Evolutionary conservation across 257 asterid species (phyloP), one percentile per base, ranked within the genome.

Genomic region (Solanum pimpinellifolium): DNA sequence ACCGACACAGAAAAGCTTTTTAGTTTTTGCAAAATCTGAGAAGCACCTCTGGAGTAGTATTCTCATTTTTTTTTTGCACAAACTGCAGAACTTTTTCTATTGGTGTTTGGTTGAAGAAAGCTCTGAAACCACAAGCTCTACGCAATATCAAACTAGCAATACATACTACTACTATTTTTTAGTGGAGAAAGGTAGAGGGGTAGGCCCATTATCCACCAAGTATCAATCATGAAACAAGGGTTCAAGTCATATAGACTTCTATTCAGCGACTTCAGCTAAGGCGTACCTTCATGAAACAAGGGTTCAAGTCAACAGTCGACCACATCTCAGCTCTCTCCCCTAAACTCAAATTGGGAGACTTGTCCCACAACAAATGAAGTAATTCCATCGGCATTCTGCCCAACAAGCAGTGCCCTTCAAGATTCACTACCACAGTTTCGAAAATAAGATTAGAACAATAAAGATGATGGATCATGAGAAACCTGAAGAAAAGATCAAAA

Each of bases 281-380:
- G 49, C 41, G 35, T 92, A 97, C 99, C 98, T 93, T 94, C 92
- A 96, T 87, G 87, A 92, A 90, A 92, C 94, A 94, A 73, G 99
- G 93, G 90, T 89, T 94, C 93, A 97, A 88, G 89, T 96, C 98
- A 85, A 95, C 98, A 35, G 95, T 94, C 7, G 94, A 95, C 80
- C 94, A 90, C 94, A 94, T 96, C 95, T 95, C 99, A 76, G 96
- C 98, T 91, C 94, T 93, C 88, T 93, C 95, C 78, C 98, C 98
- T n/a, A 91, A 82, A 90, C 95, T 92, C 94, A 97, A 89, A 89
- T 92, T 91, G 80, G 94, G 90, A 73, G 98, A 94, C 88, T 94
- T 93, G 89, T 93, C 98, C 99, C 98, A 96, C 21, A 96, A 94
- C 49, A 96, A 88, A 87, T 92, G 94, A 85, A 95, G 94, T 72